Evolutionary conservation across 495 filamentous ascomycete species (phyloP), one percentile per base, ranked within the genome.

Genomic region (Penicillium lividum): DNA sequence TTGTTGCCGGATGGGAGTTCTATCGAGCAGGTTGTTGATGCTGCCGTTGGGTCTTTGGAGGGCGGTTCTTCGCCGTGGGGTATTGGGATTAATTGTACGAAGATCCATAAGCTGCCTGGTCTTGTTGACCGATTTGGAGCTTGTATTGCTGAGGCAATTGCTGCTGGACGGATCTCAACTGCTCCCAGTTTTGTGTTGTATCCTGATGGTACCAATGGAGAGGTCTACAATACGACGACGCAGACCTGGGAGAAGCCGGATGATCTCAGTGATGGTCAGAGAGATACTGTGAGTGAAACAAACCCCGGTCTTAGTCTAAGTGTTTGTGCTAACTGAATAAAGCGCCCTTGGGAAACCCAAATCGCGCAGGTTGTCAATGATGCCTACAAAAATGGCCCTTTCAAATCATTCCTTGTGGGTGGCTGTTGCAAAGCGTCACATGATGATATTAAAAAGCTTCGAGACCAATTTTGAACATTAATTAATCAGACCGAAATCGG

Each of bases 71-170:
- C 67, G 4, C 85, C 86, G 0, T 85, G 81, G 81, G 85, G 82
- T 0, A 77, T 89, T 46, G 86, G 86, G 1, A 78, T 89, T 55
- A 89, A 89, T 65, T 89, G 86, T 66, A 88, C 86, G 3, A 82
- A 80, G 59, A 68, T 86, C 53, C 66, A 70, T 25, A 84, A 84
- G 52, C 73, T 88, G 4, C 59, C 68, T 4, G 57, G 62, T 2
- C 62, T 89, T 33, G 68, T 88, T 25, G 53, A 60, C 7, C 61
- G 67, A 44, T 82, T 83, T 59, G 79, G 80, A 52, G 64, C 56
- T 15, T 73, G 71, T 34, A 63, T 86, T 40, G 42, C 56, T 27
- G 57, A 55, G 18, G 53, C 78, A 42, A 40, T 69, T 49, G 38
- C 56, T 18, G 53, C 58, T 10, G 61, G 67, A 4, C 45, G 58